Base-by-base conservation (phyloP, 2,329 filamentous ascomycete species). In the Colletotrichum limetticola region DNA sequence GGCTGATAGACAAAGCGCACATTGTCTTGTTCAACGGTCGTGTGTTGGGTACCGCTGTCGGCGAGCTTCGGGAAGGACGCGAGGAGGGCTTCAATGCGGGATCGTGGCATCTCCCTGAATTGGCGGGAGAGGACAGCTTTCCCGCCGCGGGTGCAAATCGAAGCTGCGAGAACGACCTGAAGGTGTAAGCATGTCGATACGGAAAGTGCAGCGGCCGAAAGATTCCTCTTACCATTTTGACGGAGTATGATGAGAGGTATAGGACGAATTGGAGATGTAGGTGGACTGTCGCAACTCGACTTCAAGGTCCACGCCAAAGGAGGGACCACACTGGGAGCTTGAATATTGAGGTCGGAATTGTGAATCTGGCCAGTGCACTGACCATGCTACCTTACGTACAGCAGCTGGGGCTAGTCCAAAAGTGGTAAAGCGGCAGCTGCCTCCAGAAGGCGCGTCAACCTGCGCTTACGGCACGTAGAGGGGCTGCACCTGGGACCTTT, bases 1-100 rank as follows among this genome's bases (percentile, higher is more conserved):
- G 97, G 97, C 84, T 99, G 97, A 88, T 99, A 99, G 72, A 99
- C 97, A 82, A 98, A 99, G 86, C 97, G 96, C 80, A 99, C 97
- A 87, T 98, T 98, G 87, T 99, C 97, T 85, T 98, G 95, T 85
- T 99, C 97, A 79, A 98, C 95, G 6, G 94, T 99, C 32, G 97
- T 99, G 85, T 99, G 97, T 85, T 99, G 97, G 65, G 95, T 98
- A 74, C 95, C 94, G 75, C 94, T 95, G 84, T 98, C 95, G 80
- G 97, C 95, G 71, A 98, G 93, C 86, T 99, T 99, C 68, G 97
- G 97, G 82, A 99, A 98, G 11, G 96, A 97, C 76, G 97, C 97
- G 70, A 99, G 93, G 70, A 99, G 91, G 69, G 94, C 97, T 88
- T 99, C 97, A 81, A 99, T 95, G 82, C 97, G 92, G 62, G 97